phyloP scores from a whole-genome alignment of 75 land plant genomes.

The Larix kaempferi region DNA sequence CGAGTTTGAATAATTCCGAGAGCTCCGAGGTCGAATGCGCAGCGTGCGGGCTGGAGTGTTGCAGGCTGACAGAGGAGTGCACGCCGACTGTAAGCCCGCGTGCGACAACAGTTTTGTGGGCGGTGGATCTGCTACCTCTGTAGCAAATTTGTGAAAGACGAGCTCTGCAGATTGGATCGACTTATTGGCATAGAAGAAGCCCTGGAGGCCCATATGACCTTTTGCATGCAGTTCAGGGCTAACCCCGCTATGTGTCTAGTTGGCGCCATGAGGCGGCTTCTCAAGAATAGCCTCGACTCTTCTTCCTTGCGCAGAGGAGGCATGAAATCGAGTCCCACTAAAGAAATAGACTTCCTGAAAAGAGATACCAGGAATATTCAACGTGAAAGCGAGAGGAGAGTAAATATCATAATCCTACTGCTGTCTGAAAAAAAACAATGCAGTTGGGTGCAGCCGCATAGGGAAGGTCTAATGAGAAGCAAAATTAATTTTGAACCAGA shows the following conservation, averaged over 20 bases:
- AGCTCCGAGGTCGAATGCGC: no score
- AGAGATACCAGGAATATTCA: no score
- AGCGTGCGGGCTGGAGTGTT: no score
- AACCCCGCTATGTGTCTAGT: conserved; percentile 65
- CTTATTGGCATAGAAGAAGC: conserved; percentile 56
- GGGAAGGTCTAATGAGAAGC: no score
- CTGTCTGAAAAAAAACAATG: no score
- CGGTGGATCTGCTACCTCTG: conserved; percentile 69
- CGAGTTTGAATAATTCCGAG: no score
- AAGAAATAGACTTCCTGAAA: no score
- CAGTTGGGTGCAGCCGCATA: no score
- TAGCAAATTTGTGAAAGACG: conserved; percentile 63
- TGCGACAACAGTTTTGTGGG: conserved; percentile 46
- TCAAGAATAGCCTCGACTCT: conserved; percentile 14
- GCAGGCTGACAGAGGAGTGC: no score
- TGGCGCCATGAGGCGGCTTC: conserved; percentile 47
- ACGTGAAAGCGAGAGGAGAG: no score
- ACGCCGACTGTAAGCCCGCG: conserved; percentile 42
- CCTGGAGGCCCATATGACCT: conserved; percentile 57
- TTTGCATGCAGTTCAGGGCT: conserved; percentile 46
- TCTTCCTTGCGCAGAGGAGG: neutral
- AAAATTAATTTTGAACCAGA: no score
- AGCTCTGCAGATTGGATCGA: conserved; percentile 25
- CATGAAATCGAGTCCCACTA: neutral
- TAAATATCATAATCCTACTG: no score